Evolutionary conservation across 768 basidiomycete genomes (phyloP).

Genomic region (Cystoderma amianthinum): DNA sequence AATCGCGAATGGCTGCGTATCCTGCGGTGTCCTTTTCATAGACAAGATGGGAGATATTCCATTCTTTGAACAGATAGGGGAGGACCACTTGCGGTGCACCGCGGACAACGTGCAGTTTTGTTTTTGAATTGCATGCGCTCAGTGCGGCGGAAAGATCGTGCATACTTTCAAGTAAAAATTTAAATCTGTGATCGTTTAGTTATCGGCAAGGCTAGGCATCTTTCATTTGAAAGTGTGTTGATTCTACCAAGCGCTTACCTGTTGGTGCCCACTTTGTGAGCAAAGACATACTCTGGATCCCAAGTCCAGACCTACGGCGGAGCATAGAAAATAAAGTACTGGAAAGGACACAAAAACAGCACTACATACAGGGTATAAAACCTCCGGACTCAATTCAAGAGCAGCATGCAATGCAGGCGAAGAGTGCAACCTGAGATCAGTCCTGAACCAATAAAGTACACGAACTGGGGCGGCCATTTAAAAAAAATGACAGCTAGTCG

Average conservation of each 20-base stretch:
- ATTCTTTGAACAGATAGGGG: constrained; percentile 7
- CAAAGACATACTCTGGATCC: constrained; percentile 2
- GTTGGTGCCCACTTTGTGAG: constrained; percentile 6
- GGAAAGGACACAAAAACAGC: no score
- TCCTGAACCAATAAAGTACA: no score
- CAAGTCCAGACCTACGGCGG: constrained; percentile 2
- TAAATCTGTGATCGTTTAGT: constrained; percentile 4
- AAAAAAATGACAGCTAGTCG: no score
- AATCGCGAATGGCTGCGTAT: constrained; percentile 6
- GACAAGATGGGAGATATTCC: constrained; percentile 10
- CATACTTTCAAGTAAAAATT: constrained; percentile 9
- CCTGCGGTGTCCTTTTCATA: constrained; percentile 11
- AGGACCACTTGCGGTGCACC: constrained; percentile 7
- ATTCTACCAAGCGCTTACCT: not conserved
- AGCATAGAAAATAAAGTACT: constrained; percentile 1
- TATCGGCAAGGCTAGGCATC: constrained; percentile 3
- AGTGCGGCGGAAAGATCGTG: constrained; percentile 7
- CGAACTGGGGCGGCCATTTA: no score
- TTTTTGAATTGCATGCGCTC: constrained; percentile 6
- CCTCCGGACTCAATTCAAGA: no score
- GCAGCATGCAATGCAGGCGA: no score
- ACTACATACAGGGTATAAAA: no score
- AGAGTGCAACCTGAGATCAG: no score
- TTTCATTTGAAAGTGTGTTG: not conserved
- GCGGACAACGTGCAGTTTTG: constrained; percentile 16